Percentiles rank a stretch among this genome's conserved stretches.
These are phyloP conservation scores for Nadsonia starkeyi-henricii DNA, from an alignment of 1,139 yeast species.

Conservation along the genomic window DNA sequence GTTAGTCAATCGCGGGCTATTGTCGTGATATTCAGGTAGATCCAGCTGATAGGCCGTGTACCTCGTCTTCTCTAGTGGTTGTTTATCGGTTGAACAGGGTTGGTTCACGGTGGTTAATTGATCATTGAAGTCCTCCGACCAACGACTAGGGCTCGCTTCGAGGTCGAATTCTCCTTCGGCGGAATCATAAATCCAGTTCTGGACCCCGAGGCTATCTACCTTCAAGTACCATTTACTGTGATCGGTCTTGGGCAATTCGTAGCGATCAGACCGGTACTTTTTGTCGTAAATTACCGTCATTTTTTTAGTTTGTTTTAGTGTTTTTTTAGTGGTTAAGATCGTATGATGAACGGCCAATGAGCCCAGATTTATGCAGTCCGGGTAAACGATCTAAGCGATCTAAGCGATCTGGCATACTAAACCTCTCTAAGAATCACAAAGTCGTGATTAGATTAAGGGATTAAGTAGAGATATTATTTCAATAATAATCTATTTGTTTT, in stretches of 20 bases:
- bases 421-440: too few relatives aligned
- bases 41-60: constrained; percentile 44
- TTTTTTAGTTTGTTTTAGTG: too few relatives aligned
- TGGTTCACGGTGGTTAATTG: not conserved
- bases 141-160: constrained; percentile 11
- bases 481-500: too few relatives aligned
- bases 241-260: constrained; percentile 56
- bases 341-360: too few relatives aligned
- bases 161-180: constrained; percentile 18
- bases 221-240: constrained; percentile 59
- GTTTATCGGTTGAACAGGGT: not conserved
- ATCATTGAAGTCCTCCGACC: not conserved
- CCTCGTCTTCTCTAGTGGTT: constrained; percentile 9
- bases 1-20: constrained; percentile 11
- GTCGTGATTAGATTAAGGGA: too few relatives aligned
- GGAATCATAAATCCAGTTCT: constrained; percentile 64
- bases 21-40: constrained; percentile 32
- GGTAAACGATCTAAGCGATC: too few relatives aligned
- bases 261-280: constrained; percentile 21
- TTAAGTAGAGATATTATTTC: too few relatives aligned
- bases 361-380: too few relatives aligned
- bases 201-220: constrained; percentile 60
- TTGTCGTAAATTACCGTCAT: not conserved
- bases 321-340: too few relatives aligned
- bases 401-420: too few relatives aligned